phyloP scores from a whole-genome alignment of 192 early-diverging fungal genomes.

The Coemansia sp. region DNA sequence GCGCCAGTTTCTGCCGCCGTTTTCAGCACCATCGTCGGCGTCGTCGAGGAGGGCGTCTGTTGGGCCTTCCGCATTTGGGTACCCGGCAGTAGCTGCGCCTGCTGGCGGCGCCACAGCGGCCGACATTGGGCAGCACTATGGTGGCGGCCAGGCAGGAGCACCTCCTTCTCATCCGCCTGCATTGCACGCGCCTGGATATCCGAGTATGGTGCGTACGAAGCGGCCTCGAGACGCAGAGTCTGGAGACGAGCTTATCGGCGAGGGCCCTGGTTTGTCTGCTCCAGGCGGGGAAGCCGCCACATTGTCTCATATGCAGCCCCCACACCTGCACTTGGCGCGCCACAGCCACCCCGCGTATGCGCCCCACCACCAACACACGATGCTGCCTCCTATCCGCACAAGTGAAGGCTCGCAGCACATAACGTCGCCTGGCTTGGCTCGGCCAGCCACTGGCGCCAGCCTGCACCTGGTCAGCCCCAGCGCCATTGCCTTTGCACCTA shows the following conservation, averaged over 20 bases:
- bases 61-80: conserved; percentile 13
- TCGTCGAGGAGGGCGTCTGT: conserved; percentile 5
- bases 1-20: background rate
- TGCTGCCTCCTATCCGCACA: conserved; percentile 31
- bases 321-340: conserved; percentile 7
- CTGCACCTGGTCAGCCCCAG: conserved; percentile 19
- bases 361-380: background rate
- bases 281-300: background rate
- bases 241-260: background rate
- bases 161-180: background rate
- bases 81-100: conserved; percentile 3
- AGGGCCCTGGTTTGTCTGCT: background rate
- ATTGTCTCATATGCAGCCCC: background rate
- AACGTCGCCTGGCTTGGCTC: background rate
- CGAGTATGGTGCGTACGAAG: conserved; percentile 19
- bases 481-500: background rate
- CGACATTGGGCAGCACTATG: background rate
- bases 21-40: background rate
- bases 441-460: background rate
- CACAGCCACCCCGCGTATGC: background rate
- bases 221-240: conserved; percentile 20
- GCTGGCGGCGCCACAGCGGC: background rate
- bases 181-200: conserved; percentile 3
- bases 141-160: background rate
- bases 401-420: background rate